phyloP scores from a whole-genome alignment of 2,329 filamentous ascomycete species.

The Fusarium sp. region DNA sequence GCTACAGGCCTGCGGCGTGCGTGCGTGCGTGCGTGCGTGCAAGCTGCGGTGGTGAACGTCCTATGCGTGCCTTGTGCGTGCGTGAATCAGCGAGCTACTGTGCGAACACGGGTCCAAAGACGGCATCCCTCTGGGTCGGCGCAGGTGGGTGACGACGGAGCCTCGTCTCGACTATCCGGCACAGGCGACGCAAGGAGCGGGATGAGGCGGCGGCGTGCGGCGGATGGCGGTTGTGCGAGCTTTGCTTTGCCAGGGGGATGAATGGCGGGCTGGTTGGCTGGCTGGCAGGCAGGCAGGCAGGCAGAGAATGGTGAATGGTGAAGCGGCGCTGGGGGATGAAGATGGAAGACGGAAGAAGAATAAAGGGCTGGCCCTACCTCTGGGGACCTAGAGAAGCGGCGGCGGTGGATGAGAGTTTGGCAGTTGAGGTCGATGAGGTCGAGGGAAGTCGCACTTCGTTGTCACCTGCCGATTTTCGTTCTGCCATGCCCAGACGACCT shows the following conservation, averaged over 20 bases:
- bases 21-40: background rate
- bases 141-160: slow-evolving; percentile 29
- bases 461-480: slow-evolving; percentile 65
- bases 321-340: slow-evolving; percentile 22
- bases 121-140: slow-evolving; percentile 32
- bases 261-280: slow-evolving; percentile 4
- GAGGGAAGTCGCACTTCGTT: slow-evolving; percentile 63
- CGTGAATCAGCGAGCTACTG: slow-evolving; percentile 39
- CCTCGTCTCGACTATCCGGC: slow-evolving; percentile 13
- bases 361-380: slow-evolving; percentile 42
- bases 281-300: background rate
- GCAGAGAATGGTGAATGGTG: slow-evolving; percentile 8
- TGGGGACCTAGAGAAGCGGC: slow-evolving; percentile 37
- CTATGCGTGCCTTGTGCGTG: slow-evolving; percentile 26
- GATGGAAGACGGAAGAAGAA: slow-evolving; percentile 26
- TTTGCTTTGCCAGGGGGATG: background rate
- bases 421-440: slow-evolving; percentile 48
- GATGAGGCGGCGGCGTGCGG: slow-evolving; percentile 12
- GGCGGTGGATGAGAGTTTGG: slow-evolving; percentile 37
- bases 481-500: slow-evolving; percentile 70
- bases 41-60: slow-evolving; percentile 18
- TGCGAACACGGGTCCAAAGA: slow-evolving; percentile 24
- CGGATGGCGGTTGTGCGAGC: background rate
- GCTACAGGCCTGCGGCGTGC: slow-evolving; percentile 11
- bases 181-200: slow-evolving; percentile 20